A percentile compares a stretch with the other conserved stretches of the same genome.
Evolutionary conservation across 371 early-diverging fungal genomes (phyloP).

Genomic region (Fennellomyces sp.): DNA sequence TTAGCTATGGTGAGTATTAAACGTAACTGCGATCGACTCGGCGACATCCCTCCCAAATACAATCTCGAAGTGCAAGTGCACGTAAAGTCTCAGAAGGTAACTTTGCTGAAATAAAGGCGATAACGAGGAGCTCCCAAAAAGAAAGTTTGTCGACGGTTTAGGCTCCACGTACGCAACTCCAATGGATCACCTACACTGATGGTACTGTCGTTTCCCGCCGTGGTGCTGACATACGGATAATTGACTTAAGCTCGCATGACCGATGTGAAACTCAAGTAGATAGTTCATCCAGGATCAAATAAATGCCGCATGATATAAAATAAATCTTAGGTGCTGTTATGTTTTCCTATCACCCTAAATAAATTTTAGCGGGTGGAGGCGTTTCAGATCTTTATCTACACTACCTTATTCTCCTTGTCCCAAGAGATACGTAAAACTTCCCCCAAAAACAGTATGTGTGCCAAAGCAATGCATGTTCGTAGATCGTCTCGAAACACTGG

Average conservation of each 20-base stretch:
- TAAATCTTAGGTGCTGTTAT: conserved; percentile 14
- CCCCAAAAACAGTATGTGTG: too few species aligned
- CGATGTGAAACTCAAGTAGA: conserved; percentile 31
- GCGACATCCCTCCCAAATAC: conserved; percentile 20
- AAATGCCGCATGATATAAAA: too few species aligned
- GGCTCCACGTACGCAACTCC: too few species aligned
- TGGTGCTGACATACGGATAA: conserved; percentile 41
- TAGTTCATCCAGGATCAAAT: too few species aligned
- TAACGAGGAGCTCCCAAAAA: background rate
- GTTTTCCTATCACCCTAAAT: conserved; percentile 44
- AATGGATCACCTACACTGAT: too few species aligned
- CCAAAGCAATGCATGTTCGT: too few species aligned
- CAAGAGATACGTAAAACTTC: too few species aligned
- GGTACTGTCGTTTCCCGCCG: conserved; percentile 48
- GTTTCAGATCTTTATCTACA: conserved; percentile 44
- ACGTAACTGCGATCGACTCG: conserved; percentile 32
- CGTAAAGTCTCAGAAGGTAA: conserved; percentile 54
- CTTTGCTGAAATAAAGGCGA: too few species aligned
- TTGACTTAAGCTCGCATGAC: conserved; percentile 29
- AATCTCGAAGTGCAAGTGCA: conserved; percentile 38
- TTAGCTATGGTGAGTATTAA: conserved; percentile 40
- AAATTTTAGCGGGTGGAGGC: conserved; percentile 32
- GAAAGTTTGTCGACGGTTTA: conserved; percentile 29
- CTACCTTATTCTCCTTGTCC: too few species aligned
- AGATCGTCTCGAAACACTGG: conserved; percentile 41